Conservation (phyloP, 2,329 filamentous ascomycete genomes). For the Cladophialophora chaetospira region DNA sequence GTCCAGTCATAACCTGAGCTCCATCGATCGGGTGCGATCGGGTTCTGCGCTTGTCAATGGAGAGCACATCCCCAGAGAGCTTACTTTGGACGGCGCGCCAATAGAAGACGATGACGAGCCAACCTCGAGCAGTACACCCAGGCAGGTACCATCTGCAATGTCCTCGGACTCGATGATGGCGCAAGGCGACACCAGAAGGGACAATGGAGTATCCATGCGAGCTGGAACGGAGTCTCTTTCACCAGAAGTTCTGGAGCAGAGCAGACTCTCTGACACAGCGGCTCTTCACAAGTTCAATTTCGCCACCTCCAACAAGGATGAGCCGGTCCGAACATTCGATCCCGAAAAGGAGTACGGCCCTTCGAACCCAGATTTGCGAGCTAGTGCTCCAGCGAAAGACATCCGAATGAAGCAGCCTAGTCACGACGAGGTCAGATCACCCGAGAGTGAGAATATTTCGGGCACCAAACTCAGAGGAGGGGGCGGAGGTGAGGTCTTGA, state of each 20-base stretch:
- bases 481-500: constrained; percentile 19
- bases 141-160: not conserved
- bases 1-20: not conserved
- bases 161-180: constrained; percentile 14
- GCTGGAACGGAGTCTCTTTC: constrained; percentile 31
- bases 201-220: constrained; percentile 30
- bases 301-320: constrained; percentile 27
- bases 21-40: constrained; percentile 5
- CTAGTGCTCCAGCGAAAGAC: constrained; percentile 26
- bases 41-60: constrained; percentile 11
- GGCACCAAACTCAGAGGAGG: constrained; percentile 15
- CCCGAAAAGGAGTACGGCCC: constrained; percentile 21
- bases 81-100: constrained; percentile 2
- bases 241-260: constrained; percentile 12
- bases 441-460: constrained; percentile 11
- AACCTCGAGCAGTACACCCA: constrained; percentile 18
- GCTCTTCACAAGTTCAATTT: constrained; percentile 29
- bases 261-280: constrained; percentile 11
- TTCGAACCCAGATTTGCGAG: constrained; percentile 18
- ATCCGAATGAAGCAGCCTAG: not conserved
- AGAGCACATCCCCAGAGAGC: constrained; percentile 10
- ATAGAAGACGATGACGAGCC: constrained; percentile 3
- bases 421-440: constrained; percentile 4
- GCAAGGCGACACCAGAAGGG: constrained; percentile 25
- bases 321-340: constrained; percentile 30